Evolutionary conservation across 1,139 yeast species (phyloP).

Genomic region (Candida sp.): DNA sequence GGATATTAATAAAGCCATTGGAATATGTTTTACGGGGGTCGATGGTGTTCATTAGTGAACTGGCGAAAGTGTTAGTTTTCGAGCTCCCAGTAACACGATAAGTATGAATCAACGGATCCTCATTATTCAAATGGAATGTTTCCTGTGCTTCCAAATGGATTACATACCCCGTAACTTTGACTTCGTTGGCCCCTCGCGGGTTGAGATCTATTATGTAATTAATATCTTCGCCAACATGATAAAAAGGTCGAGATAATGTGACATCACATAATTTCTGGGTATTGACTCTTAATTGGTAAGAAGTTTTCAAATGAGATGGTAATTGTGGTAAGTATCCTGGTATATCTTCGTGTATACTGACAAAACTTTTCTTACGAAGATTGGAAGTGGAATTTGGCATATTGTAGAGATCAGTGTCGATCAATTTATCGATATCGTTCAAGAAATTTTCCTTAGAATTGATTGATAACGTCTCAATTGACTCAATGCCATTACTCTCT

Average conservation of each 20-base stretch:
- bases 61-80: slow-evolving; percentile 34
- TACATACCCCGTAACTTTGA: slow-evolving; percentile 31
- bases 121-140: slow-evolving; percentile 20
- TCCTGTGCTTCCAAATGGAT: slow-evolving; percentile 42
- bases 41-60: slow-evolving; percentile 20
- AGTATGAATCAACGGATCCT: slow-evolving; percentile 17
- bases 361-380: slow-evolving; percentile 27
- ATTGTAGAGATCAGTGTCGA: slow-evolving; percentile 30
- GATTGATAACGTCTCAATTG: slow-evolving; percentile 6
- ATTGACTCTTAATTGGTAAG: slow-evolving; percentile 37
- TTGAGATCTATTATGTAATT: slow-evolving; percentile 29
- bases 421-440: slow-evolving; percentile 28
- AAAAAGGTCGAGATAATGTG: slow-evolving; percentile 39
- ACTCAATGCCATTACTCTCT: slow-evolving; percentile 2
- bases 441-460: slow-evolving; percentile 19
- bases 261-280: slow-evolving; percentile 30
- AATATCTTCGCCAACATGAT: slow-evolving; percentile 49
- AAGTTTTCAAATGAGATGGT: slow-evolving; percentile 31
- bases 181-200: slow-evolving; percentile 12
- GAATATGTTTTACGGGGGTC: slow-evolving; percentile 11
- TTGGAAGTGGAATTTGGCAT: slow-evolving; percentile 31
- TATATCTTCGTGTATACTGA: slow-evolving; percentile 10
- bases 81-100: slow-evolving; percentile 37
- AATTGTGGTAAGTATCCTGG: slow-evolving; percentile 23
- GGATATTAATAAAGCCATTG: slow-evolving; percentile 29